These are phyloP conservation scores for Tuctoria greenei DNA, from an alignment of 176 grass and related monocot genomes.

Conservation along the genomic window DNA sequence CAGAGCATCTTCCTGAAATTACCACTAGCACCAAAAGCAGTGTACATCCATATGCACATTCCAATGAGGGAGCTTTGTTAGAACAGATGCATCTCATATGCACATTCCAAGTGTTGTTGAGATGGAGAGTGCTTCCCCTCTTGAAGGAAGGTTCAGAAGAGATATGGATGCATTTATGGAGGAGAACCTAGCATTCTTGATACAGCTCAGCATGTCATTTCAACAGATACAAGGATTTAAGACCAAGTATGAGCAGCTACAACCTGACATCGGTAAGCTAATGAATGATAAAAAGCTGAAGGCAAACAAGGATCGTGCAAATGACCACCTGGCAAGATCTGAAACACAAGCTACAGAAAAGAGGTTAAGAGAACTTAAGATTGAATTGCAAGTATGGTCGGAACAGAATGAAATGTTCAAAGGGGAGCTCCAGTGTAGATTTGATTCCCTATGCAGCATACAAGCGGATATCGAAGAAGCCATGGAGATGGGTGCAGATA, in stretches of 20 bases:
- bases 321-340: not conserved
- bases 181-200: conserved; percentile 80
- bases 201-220: conserved; percentile 73
- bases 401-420: conserved; percentile 74
- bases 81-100: conserved; percentile 11
- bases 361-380: conserved; percentile 68
- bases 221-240: conserved; percentile 71
- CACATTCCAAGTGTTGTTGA: conserved; percentile 17
- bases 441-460: conserved; percentile 57
- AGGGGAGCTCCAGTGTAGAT: conserved; percentile 61
- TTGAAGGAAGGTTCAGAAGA: conserved; percentile 79
- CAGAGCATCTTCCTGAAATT: conserved; percentile 16
- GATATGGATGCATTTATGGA: conserved; percentile 69
- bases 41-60: conserved; percentile 13
- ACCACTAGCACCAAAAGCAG: conserved; percentile 5
- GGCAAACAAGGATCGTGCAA: conserved; percentile 4
- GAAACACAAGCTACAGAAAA: conserved; percentile 38
- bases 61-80: conserved; percentile 11
- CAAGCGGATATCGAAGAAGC: conserved; percentile 67
- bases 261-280: conserved; percentile 40
- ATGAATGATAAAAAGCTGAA: conserved; percentile 39
- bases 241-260: conserved; percentile 51
- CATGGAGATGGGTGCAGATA: conserved; percentile 20
- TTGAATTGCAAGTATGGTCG: conserved; percentile 77
- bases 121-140: conserved; percentile 23